A percentile compares a stretch with the other conserved stretches of the same genome.
Conservation (phyloP, 1,284 basidiomycete species). For the Tylopilus sp. region DNA sequence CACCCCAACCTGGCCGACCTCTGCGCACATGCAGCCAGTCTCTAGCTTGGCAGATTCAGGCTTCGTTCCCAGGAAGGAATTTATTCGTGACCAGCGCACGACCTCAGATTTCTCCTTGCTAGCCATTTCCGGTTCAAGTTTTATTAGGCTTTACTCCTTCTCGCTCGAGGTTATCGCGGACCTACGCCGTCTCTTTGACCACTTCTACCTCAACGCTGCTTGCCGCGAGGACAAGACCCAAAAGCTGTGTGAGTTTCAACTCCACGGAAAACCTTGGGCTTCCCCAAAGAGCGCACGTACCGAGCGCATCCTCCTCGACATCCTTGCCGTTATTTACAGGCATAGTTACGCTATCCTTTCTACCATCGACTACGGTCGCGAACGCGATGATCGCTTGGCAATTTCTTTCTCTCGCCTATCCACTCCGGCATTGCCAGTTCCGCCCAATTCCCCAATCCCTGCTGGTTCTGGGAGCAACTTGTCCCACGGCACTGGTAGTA, state of each 20-base stretch:
- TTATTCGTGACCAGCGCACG: slow-evolving; percentile 52
- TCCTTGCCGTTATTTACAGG: slow-evolving; percentile 57
- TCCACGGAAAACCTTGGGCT: slow-evolving; percentile 67
- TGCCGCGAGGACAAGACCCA: slow-evolving; percentile 55
- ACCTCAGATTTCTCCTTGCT: slow-evolving; percentile 63
- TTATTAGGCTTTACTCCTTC: slow-evolving; percentile 66
- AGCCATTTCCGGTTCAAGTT: slow-evolving; percentile 56
- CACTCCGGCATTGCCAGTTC: slow-evolving; percentile 25
- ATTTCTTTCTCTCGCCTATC: slow-evolving; percentile 60
- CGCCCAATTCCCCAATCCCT: slow-evolving; percentile 35
- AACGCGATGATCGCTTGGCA: slow-evolving; percentile 64
- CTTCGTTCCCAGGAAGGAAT: slow-evolving; percentile 66
- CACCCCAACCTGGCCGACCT: slow-evolving; percentile 26
- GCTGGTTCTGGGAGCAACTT: slow-evolving; percentile 37
- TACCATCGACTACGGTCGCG: slow-evolving; percentile 69
- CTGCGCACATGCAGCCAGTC: slow-evolving; percentile 32
- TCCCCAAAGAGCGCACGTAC: slow-evolving; percentile 58
- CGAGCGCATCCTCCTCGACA: slow-evolving; percentile 64
- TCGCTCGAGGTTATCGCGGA: slow-evolving; percentile 46
- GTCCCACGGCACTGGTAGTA: slow-evolving; percentile 34
- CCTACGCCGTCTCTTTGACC: slow-evolving; percentile 53
- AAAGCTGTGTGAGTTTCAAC: slow-evolving; percentile 58
- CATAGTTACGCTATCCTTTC: slow-evolving; percentile 62
- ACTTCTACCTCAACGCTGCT: slow-evolving; percentile 40
- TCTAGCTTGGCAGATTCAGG: slow-evolving; percentile 36